Conservation (phyloP, 2,329 filamentous ascomycete species). For the Aspergillus jensenii region DNA sequence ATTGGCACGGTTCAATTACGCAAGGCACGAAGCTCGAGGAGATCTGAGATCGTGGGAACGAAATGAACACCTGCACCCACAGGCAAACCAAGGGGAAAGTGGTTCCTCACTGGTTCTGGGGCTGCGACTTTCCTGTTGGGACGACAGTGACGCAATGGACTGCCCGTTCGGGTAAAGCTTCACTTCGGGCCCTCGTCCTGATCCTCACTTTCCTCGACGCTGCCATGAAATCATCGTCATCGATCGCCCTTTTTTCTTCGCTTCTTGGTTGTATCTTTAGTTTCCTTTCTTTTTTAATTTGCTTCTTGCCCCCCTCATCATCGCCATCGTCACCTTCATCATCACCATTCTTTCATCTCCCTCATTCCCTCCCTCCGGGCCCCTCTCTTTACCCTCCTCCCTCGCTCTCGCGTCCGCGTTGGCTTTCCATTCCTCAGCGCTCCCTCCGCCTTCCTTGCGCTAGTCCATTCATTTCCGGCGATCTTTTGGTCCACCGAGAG, state of each 20-base stretch:
- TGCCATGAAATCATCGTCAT: conserved; percentile 5
- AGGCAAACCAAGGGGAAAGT: neutral
- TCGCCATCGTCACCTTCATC: neutral
- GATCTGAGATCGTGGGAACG: neutral
- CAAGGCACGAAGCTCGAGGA: neutral
- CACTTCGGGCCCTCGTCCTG: neutral
- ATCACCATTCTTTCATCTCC: neutral
- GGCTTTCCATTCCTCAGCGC: conserved; percentile 5
- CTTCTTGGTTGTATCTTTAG: neutral
- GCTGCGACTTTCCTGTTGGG: conserved; percentile 3
- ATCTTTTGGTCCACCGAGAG: neutral
- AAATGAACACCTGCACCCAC: neutral
- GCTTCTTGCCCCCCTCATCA: neutral
- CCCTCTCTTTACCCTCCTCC: neutral
- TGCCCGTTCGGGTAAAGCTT: neutral
- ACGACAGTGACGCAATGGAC: conserved; percentile 9
- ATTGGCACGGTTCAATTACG: neutral
- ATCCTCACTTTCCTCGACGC: neutral
- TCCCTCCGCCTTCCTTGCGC: conserved; percentile 5
- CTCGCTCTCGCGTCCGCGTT: conserved; percentile 2
- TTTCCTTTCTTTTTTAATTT: conserved; percentile 5
- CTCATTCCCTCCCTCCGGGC: neutral
- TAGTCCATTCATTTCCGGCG: conserved; percentile 1
- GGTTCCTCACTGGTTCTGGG: neutral
- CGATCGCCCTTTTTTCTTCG: neutral